Evolutionary conservation across 768 basidiomycete genomes (phyloP).

Genomic region (Suillus subluteus): DNA sequence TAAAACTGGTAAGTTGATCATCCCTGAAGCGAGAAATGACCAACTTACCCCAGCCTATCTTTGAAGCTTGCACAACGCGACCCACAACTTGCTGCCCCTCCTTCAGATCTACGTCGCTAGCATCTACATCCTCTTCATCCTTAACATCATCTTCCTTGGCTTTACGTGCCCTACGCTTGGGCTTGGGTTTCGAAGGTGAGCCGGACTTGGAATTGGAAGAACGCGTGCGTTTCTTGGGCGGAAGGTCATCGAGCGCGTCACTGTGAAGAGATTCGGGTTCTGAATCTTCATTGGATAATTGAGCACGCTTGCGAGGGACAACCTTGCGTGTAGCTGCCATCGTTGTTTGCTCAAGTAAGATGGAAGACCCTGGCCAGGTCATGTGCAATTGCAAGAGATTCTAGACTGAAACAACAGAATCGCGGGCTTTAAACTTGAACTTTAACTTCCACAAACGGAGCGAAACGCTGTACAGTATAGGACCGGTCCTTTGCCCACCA

Average conservation of each 20-base stretch:
- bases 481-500: too few relatives aligned
- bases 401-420: not conserved
- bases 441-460: too few relatives aligned
- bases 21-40: constrained; percentile 3
- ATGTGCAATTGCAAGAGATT: not conserved
- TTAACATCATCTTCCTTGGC: constrained; percentile 8
- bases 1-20: not conserved
- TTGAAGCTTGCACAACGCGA: constrained; percentile 78
- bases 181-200: constrained; percentile 26
- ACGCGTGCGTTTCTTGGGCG: constrained; percentile 25
- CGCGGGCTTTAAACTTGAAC: not conserved
- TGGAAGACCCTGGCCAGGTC: not conserved
- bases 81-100: constrained; percentile 78
- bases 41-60: constrained; percentile 71
- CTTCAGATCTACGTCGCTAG: constrained; percentile 49
- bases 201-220: constrained; percentile 21
- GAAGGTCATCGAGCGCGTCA: constrained; percentile 46
- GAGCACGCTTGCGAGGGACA: not conserved
- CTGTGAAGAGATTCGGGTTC: constrained; percentile 38
- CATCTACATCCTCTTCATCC: constrained; percentile 26
- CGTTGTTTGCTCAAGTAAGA: not conserved
- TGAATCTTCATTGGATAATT: constrained; percentile 13
- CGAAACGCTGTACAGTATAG: too few relatives aligned
- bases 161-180: constrained; percentile 21
- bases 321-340: constrained; percentile 8